These are phyloP conservation scores for Oxalis stricta DNA, from an alignment of 441 rosid species.

Conservation along the genomic window DNA sequence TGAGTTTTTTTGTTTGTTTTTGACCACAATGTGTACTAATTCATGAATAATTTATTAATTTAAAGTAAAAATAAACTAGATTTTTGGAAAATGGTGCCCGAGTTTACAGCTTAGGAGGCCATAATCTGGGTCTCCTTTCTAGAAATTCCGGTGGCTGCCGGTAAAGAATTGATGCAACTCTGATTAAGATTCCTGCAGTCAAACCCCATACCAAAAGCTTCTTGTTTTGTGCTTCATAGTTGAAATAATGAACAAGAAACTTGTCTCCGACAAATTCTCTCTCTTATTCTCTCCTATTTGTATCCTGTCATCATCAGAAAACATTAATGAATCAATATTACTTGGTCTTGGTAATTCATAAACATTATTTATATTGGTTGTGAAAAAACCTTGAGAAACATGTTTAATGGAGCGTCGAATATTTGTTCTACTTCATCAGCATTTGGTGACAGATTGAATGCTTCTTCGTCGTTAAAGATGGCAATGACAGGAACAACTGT, in stretches of 20 bases:
- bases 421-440: conserved; percentile 54
- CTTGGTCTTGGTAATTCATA: no score
- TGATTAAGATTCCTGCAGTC: conserved; percentile 56
- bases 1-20: background rate
- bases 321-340: background rate
- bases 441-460: conserved; percentile 31
- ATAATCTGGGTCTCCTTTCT: conserved; percentile 45
- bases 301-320: conserved; percentile 23
- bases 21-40: no score
- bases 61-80: background rate
- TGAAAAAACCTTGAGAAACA: conserved; percentile 52
- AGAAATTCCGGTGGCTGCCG: conserved; percentile 36
- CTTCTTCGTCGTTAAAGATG: conserved; percentile 27
- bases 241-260: conserved; percentile 46
- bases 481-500: conserved; percentile 47
- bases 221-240: conserved; percentile 25
- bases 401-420: conserved; percentile 58
- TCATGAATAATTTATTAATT: no score
- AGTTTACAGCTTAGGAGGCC: no score
- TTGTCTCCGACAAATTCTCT: conserved; percentile 32
- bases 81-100: no score
- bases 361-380: no score
- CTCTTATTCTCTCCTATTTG: conserved; percentile 42
- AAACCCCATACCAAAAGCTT: conserved; percentile 44
- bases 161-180: conserved; percentile 44